Base-by-base conservation (phyloP, 2,329 filamentous ascomycete genomes). In the Ascocoryne sarcoides region DNA sequence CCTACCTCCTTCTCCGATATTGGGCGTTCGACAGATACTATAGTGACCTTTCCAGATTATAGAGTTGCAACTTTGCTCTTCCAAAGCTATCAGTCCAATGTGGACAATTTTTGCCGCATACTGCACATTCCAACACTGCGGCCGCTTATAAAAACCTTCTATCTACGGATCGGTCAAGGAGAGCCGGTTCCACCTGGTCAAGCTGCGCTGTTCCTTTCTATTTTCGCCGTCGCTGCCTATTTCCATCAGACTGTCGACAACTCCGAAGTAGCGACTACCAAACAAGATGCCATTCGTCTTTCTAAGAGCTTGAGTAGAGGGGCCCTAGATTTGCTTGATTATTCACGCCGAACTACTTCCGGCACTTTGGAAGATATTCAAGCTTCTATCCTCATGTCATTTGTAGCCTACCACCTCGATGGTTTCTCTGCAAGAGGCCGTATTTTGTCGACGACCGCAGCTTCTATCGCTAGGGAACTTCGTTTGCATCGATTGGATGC, bases 351-450 rank as follows among this genome's bases (percentile, higher is more conserved):
- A 44, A 40, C 41, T 18, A 35, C 43, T n/a, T 31, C 18, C 4
- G 36, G 39, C 0, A 60, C 60, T 1, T 44, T 65, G 4, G 60
- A 64, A 42, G 58, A 53, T 40, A 44, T 64, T 4, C 61, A 64
- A 45, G 60, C 57, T 0, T 55, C 57, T 16, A 54, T 60, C 9
- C 60, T 66, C n/a, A 3, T 56, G 0, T 46, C 48, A 4, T 64
- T 61, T 40, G 46, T 62, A n/a, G 45, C 56, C n/a, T 39, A 32
- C 12, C 59, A 63, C 28, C 21, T 60, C 3, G 57, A 62, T 36
- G 62, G 62, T 3, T 49, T 62, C 8, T 55, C 60, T 4, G 40
- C 51, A 15, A 56, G 58, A 40, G 59, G 51, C 32, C 49, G 57
- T 15, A 49, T 50, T 30, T 42, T 64, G 21, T 52, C 58, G n/a